A percentile compares a stretch with the other conserved stretches of the same genome.
phyloP scores from a whole-genome alignment of 2,329 filamentous ascomycete species.

The Ophiostoma ulmi region DNA sequence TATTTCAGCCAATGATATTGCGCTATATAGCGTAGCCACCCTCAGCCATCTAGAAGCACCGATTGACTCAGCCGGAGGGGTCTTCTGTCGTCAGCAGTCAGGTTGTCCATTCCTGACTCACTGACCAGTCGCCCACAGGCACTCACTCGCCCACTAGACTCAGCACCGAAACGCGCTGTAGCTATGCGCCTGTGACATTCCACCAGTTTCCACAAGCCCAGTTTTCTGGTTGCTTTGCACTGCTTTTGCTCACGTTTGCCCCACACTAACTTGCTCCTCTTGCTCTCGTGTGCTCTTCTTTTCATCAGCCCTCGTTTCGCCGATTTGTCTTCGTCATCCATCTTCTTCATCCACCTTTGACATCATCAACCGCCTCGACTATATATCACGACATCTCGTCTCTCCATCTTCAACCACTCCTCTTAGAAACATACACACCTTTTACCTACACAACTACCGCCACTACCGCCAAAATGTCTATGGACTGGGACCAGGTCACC shows the following conservation, averaged over 20 bases:
- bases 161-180: background rate
- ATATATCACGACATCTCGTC: background rate
- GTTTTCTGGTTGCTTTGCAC: constrained; percentile 12
- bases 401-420: background rate
- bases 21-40: background rate
- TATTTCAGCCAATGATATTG: background rate
- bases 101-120: background rate
- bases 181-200: constrained; percentile 16
- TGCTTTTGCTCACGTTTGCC: constrained; percentile 8
- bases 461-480: constrained; percentile 53
- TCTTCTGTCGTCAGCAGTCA: background rate
- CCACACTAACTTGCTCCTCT: background rate
- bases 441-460: constrained; percentile 1
- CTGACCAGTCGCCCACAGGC: background rate
- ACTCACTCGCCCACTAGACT: background rate
- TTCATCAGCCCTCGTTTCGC: constrained; percentile 2
- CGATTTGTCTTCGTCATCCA: constrained; percentile 9
- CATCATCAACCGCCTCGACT: background rate
- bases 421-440: background rate
- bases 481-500: constrained; percentile 82
- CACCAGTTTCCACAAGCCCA: constrained; percentile 23
- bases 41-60: background rate
- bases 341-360: constrained; percentile 2
- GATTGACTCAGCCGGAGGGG: constrained; percentile 13
- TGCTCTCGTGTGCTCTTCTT: constrained; percentile 2